Percentiles rank a stretch among this genome's conserved stretches.
These are phyloP conservation scores for Solanum hybrid DNA, from an alignment of 305 asterid species.

Conservation along the genomic window DNA sequence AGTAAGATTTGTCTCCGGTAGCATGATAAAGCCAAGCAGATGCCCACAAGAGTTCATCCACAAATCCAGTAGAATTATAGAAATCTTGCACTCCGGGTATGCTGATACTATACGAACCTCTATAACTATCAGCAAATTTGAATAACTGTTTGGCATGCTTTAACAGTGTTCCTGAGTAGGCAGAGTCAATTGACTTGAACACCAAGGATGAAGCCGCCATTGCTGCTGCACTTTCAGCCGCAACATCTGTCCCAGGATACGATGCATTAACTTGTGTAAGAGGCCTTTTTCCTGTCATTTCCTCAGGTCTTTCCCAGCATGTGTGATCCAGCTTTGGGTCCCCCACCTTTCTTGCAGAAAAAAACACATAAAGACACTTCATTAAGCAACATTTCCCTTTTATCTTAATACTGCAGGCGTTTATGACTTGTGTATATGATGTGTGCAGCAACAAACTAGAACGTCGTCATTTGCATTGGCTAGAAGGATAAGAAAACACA, in stretches of 20 bases:
- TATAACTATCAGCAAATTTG: slow-evolving; percentile 45
- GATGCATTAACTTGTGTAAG: slow-evolving; percentile 39
- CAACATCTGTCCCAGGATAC: slow-evolving; percentile 60
- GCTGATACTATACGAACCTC: slow-evolving; percentile 43
- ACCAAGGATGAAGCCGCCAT: slow-evolving; percentile 68
- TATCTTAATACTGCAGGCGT: background rate
- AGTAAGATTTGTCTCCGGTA: slow-evolving; percentile 31
- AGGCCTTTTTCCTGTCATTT: slow-evolving; percentile 30
- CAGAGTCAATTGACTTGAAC: slow-evolving; percentile 24
- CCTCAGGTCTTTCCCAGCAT: slow-evolving; percentile 71
- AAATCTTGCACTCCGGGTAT: slow-evolving; percentile 35
- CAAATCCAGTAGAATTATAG: slow-evolving; percentile 57
- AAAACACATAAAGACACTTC: background rate
- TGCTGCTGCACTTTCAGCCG: slow-evolving; percentile 82
- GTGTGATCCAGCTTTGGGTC: slow-evolving; percentile 54
- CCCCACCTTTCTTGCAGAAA: slow-evolving; percentile 37
- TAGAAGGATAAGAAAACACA: background rate
- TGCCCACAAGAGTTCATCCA: slow-evolving; percentile 75
- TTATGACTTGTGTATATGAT: background rate
- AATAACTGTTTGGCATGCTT: slow-evolving; percentile 44
- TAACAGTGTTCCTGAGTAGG: slow-evolving; percentile 38
- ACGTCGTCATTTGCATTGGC: background rate
- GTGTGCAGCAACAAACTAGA: background rate
- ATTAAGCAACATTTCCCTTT: background rate
- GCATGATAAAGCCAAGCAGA: slow-evolving; percentile 82